Base-by-base conservation (phyloP, 164 flowering plant species). In the Sedum album region DNA sequence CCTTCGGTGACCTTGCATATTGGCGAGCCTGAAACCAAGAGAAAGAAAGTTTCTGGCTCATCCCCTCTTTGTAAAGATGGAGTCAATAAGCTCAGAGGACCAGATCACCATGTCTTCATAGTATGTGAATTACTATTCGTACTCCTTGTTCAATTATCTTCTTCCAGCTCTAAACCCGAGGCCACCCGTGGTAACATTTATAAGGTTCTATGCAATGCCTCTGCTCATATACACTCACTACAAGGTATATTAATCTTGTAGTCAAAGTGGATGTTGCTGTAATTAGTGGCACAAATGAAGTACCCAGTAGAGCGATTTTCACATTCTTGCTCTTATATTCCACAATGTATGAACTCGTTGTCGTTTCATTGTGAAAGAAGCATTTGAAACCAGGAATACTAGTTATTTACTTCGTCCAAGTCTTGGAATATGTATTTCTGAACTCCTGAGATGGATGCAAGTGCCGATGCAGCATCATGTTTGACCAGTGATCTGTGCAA, bases 11-110 rank as follows among this genome's bases (percentile, higher is more conserved):
- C 93, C 0, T 76, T 94, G 84, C 96, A 82, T 71, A 71, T 94
- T 67, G 98, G 96, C 21, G 94, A 84, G 69, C 82, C 86, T 39
- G 92, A 86, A 74, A 74, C 84, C 48, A 91, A 94, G 83, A 74
- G 78, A 70, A 74, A 77, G 66, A 80, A 75, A 65, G 70, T 62
- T 44, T 76, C 82, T 2, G 81, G 76, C 57, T 80, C 79, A 2
- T 30, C 62, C 33, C 20, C 62, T 57, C 62, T 14, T 28, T 5
- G 1, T 28, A 28, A 57, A 7, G 33, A 57, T 10, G 33, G 28
- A 26, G n/a, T 55, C 30, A 28, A 13, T 57, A 57, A 55, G 5
- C 31, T 57, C 62, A 26, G 6, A 28, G 28, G 20, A 28, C 26
- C 20, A 13, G 13, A 57, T 21, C 57, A 17, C 18, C 33, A 57